Evolutionary conservation across 768 basidiomycete genomes (phyloP).

Genomic region (Phylloporus arenicola): DNA sequence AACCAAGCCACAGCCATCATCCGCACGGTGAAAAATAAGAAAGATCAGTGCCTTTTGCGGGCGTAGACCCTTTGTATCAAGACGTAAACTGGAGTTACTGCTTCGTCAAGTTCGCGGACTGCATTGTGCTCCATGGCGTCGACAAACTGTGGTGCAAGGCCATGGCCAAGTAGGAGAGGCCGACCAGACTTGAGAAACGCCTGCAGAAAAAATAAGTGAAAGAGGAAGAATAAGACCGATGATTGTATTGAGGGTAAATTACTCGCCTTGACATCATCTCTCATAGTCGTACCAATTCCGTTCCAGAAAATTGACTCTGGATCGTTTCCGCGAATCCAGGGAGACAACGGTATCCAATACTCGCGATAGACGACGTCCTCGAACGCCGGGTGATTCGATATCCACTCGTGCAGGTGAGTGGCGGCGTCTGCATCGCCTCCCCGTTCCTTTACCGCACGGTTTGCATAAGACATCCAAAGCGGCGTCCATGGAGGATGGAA

Average conservation of each 20-base stretch:
- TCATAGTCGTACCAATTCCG: slow-evolving; percentile 41
- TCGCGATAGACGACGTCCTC: slow-evolving; percentile 54
- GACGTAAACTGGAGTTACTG: slow-evolving; percentile 44
- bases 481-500: slow-evolving; percentile 53
- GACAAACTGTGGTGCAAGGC: slow-evolving; percentile 49
- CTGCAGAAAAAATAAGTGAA: slow-evolving; percentile 29
- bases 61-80: slow-evolving; percentile 60
- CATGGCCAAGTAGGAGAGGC: slow-evolving; percentile 63
- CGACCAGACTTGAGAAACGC: slow-evolving; percentile 60
- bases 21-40: not conserved
- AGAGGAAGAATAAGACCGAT: not conserved
- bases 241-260: not conserved
- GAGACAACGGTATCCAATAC: slow-evolving; percentile 59
- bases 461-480: slow-evolving; percentile 55
- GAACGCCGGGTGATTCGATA: slow-evolving; percentile 48
- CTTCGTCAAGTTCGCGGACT: slow-evolving; percentile 46
- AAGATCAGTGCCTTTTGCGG: slow-evolving; percentile 24
- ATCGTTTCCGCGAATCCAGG: slow-evolving; percentile 36
- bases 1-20: not conserved
- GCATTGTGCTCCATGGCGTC: slow-evolving; percentile 50
- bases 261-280: slow-evolving; percentile 55
- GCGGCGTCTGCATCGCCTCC: slow-evolving; percentile 66
- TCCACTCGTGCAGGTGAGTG: slow-evolving; percentile 49
- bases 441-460: slow-evolving; percentile 45
- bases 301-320: slow-evolving; percentile 32